These are phyloP conservation scores for Pyrenochaeta sp. DNA, from an alignment of 2,329 filamentous ascomycete species.

Conservation along the genomic window DNA sequence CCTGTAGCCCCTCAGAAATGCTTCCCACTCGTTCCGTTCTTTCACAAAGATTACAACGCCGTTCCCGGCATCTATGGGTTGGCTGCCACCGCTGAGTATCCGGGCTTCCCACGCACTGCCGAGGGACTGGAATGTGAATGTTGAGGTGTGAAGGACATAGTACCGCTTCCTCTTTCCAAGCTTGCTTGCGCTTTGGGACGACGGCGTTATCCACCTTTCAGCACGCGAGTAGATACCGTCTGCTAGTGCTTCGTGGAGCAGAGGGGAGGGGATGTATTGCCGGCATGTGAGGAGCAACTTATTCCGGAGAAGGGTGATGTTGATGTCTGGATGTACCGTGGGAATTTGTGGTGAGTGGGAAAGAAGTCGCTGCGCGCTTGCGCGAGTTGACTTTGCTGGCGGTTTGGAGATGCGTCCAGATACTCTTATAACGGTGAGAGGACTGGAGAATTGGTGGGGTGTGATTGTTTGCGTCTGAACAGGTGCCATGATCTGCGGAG, in stretches of 20 bases:
- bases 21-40: slow-evolving; percentile 32
- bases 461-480: slow-evolving; percentile 38
- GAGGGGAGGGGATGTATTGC: slow-evolving; percentile 21
- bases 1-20: slow-evolving; percentile 33
- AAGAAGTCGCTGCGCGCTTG: slow-evolving; percentile 23
- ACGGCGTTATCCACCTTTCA: slow-evolving; percentile 33
- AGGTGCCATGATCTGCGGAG: slow-evolving; percentile 26
- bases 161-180: slow-evolving; percentile 32
- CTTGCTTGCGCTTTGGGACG: slow-evolving; percentile 19
- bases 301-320: slow-evolving; percentile 35
- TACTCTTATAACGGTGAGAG: slow-evolving; percentile 26
- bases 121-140: slow-evolving; percentile 26
- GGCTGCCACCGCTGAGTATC: slow-evolving; percentile 25
- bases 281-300: slow-evolving; percentile 36
- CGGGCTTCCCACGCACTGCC: slow-evolving; percentile 33
- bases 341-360: slow-evolving; percentile 33
- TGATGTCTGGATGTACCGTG: slow-evolving; percentile 34
- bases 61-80: slow-evolving; percentile 35
- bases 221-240: slow-evolving; percentile 35
- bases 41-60: slow-evolving; percentile 35
- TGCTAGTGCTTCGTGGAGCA: slow-evolving; percentile 30
- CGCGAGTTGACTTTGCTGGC: slow-evolving; percentile 27
- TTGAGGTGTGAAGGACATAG: slow-evolving; percentile 31
- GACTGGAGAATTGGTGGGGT: slow-evolving; percentile 28
- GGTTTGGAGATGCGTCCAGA: slow-evolving; percentile 29